Evolutionary conservation across 805 yeast genomes (phyloP), one percentile per base, ranked within the genome.

Genomic region (Pichia paraexigua): DNA sequence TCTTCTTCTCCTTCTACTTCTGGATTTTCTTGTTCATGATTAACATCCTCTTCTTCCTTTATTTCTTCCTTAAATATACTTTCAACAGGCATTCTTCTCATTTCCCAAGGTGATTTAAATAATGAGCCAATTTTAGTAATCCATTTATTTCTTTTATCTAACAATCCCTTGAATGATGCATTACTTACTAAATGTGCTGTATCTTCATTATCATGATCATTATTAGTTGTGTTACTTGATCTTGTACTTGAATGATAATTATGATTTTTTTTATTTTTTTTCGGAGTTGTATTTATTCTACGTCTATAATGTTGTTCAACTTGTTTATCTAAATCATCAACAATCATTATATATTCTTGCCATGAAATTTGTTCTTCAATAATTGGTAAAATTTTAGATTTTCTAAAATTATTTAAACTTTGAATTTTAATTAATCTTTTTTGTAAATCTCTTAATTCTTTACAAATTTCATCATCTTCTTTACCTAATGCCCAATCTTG

Each of bases 311-410:
- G 91, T 66, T 88, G 97, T 64, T 94, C 99, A 39, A 94, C 91
- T 68, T 94, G 99, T 65, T 92, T 94, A 66, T 94, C 97, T 58
- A 94, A 73, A 63, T 94, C 98, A 52, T 94, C 98, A 53, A 90
- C 68, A 49, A 94, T 91, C 13, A 92, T 85, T 53, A 83, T 74
- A 66, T 88, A 94, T 66, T 94, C 99, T 65, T 92, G 97, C 82
- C 91, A 94, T 27, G 97, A 96, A 60, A 94, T 74, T 59, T 87
- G 95, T 57, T 87, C 94, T 58, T 90, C 92, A 17, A 94, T 76
- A 0, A 84, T 60, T 0, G 96, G 95, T 25, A 83, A 69, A 39
- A 94, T 63, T 41, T 73, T 70, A 53, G 78, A 74, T 66, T 87
- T 87, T 49, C 92, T 73, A 54, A 76, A 79, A 51, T 82, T 76